Evolutionary conservation across 305 asterid species (phyloP), one percentile per base, ranked within the genome.

Genomic region (Solanum hybrid): DNA sequence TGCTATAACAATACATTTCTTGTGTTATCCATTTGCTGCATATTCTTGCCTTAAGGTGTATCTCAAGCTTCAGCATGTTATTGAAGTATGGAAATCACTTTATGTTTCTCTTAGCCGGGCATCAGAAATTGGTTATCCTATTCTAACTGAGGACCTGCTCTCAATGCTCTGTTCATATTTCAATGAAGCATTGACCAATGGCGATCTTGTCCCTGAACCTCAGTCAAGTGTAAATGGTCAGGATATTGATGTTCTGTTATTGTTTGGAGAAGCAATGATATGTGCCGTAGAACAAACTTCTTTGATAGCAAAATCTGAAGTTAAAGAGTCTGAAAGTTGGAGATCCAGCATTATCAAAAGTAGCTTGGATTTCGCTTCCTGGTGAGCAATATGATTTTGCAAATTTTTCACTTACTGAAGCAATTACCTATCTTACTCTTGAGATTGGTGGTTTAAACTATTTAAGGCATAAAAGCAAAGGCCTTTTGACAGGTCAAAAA

Each of bases 1-100:
- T 93, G 86, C 94, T 86, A 89, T 87, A 37, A 84, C 88, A 35
- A 87, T 94, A 89, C 93, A 90, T 91, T 93, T 95, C 89, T 92
- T 95, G 27, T 88, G 90, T 19, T 96, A 94, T 84, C 98, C 97
- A 85, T 93, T 94, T 91, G 94, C 94, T 91, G 86, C 91, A 34
- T 91, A 92, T 91, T 90, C 93, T 81, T 84, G 34, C 76, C 88
- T 69, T 92, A 88, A 91, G 56, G 89, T 79, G 72, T 90, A 93
- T 77, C 91, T 66, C 77, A 93, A 91, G 88, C 91, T 90, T 90
- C 92, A 88, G 87, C 89, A 89, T 69, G 90, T 93, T 89, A 86
- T 89, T 40, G 95, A 93, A 88, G 92, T 19, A 14, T 96, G 98
- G 98, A 91, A 89, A 91, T 90, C 85, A 73, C 94, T 95, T 86